Evolutionary conservation across 164 flowering plant genomes (phyloP), one percentile per base, ranked within the genome.

Genomic region (Tetrastigma voinierianum): DNA sequence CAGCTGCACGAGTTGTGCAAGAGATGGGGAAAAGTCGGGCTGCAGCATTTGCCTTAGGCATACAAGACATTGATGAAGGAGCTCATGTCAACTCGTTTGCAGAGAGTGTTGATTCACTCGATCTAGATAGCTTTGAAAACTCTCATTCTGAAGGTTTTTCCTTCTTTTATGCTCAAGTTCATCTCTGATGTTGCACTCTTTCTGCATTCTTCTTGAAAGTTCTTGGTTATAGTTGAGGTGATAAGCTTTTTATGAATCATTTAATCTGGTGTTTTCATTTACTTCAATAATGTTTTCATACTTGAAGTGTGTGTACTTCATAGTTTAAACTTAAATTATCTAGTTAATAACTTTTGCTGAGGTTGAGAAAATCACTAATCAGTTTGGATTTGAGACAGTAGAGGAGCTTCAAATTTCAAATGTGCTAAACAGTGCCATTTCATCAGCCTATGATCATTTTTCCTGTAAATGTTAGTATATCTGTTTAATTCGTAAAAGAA

Each of bases 21-120:
- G 99, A 96, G 83, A 96, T 96, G 97, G 99, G 99, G 51, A 96
- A 85, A 86, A 96, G 99, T 77, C 83, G 99, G 53, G 99, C 97
- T 73, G 99, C 99, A 24, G 98, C 98, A 49, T 90, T 89, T 84
- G 75, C 96, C 46, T 61, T 96, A 74, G 99, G 99, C 45, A 69
- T 91, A 60, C 93, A 83, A 71, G 96, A 95, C 67, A 82, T 92
- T 74, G 99, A 96, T 77, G 99, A 96, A 84, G 87, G 93, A 74
- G 88, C 76, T 56, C 69, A 82, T 71, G 78, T 92, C 17, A 84
- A 86, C 73, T 59, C 87, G 64, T 80, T 77, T 72, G 72, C 88
- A 57, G 97, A 92, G 51, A 70, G 55, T 73, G 67, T 56, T 58
- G 98, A 90, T 40, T 77, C 86, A 23, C 68, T 62, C 54, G 96